These are phyloP conservation scores for Boeremia exigua DNA, from an alignment of 2,329 filamentous ascomycete genomes.

Conservation along the genomic window DNA sequence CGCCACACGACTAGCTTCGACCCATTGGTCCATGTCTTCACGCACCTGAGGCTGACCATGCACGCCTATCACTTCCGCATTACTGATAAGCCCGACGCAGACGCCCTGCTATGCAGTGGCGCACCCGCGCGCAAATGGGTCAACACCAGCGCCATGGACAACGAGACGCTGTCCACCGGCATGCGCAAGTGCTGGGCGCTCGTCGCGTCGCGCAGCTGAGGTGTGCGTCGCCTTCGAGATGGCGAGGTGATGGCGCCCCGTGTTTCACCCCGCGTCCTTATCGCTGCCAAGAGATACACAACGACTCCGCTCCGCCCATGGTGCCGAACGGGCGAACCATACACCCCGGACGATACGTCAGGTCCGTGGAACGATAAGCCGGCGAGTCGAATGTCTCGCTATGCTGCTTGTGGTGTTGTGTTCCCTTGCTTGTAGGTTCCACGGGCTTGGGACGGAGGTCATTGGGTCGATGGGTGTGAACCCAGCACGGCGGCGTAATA, in stretches of 20 bases:
- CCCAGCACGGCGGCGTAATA: neutral
- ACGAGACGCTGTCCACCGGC: conserved; percentile 45
- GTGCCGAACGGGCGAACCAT: conserved; percentile 30
- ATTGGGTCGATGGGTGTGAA: conserved; percentile 19
- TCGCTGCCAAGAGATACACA: conserved; percentile 38
- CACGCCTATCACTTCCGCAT: conserved; percentile 37
- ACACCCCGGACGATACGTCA: conserved; percentile 13
- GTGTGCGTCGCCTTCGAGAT: neutral
- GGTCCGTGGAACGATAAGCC: conserved; percentile 32
- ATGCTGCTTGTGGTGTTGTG: conserved; percentile 23
- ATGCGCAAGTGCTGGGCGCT: conserved; percentile 47
- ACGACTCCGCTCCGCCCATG: conserved; percentile 14
- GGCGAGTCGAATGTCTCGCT: conserved; percentile 14
- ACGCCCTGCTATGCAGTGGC: conserved; percentile 18
- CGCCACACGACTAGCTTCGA: conserved; percentile 29
- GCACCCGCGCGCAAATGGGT: conserved; percentile 42
- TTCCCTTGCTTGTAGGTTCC: conserved; percentile 20
- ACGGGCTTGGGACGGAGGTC: neutral
- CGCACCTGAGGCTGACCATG: conserved; percentile 45
- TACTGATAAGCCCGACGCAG: conserved; percentile 11
- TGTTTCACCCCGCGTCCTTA: conserved; percentile 32
- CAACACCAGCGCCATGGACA: conserved; percentile 34
- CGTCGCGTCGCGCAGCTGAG: conserved; percentile 3
- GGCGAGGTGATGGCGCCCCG: neutral
- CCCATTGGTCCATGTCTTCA: conserved; percentile 44